Evolutionary conservation across 495 filamentous ascomycete species (phyloP).

Genomic region (Penicillium fimorum): DNA sequence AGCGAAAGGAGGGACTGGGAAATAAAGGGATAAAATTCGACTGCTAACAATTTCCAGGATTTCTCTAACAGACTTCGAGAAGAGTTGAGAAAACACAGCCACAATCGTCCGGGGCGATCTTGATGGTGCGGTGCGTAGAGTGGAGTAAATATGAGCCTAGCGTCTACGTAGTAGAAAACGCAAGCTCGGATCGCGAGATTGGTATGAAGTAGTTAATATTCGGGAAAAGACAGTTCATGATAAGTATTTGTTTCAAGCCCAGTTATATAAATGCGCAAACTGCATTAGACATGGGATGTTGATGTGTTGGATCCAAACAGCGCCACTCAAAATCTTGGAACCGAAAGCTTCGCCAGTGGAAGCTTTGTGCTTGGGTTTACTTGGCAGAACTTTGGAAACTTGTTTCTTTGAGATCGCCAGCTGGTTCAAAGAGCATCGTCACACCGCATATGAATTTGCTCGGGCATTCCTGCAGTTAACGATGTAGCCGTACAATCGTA

Average conservation of each 20-base stretch:
- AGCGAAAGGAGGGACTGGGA: background rate
- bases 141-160: slow-evolving; percentile 4
- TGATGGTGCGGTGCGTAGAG: background rate
- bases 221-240: background rate
- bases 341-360: slow-evolving; percentile 5
- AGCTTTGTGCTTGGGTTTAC: slow-evolving; percentile 7
- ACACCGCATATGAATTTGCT: slow-evolving; percentile 2
- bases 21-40: slow-evolving; percentile 9
- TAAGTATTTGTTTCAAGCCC: background rate
- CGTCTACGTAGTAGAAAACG: background rate
- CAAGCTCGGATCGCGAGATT: background rate
- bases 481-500: background rate
- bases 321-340: slow-evolving; percentile 1
- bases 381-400: background rate
- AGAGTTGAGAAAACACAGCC: slow-evolving; percentile 7
- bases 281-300: background rate
- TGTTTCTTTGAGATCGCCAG: background rate
- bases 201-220: background rate
- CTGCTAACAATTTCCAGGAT: slow-evolving; percentile 4
- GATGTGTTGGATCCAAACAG: slow-evolving; percentile 1
- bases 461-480: slow-evolving; percentile 8
- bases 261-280: background rate
- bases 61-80: background rate
- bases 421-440: background rate
- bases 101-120: slow-evolving; percentile 7